Conservation (phyloP, 441 rosid genomes). For the Pelargonium fulgidum region DNA sequence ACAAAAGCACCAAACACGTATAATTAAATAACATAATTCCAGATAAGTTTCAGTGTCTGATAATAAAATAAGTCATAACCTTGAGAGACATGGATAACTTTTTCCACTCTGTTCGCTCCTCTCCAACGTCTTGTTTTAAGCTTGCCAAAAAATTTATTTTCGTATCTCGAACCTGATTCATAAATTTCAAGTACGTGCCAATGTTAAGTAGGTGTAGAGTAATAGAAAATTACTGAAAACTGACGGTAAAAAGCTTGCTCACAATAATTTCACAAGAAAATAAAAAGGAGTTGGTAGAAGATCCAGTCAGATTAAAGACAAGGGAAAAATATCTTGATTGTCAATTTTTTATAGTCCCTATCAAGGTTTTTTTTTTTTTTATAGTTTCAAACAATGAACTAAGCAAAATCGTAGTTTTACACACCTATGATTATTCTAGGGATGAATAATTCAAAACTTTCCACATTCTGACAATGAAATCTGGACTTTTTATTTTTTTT, state of each 20-base stretch:
- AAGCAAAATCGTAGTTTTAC: too few species aligned
- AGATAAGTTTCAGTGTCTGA: not conserved
- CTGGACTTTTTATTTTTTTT: too few species aligned
- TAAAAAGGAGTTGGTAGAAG: not conserved
- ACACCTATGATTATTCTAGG: too few species aligned
- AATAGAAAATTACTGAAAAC: slow-evolving; percentile 20
- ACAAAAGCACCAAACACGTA: not conserved
- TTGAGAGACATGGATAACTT: slow-evolving; percentile 57
- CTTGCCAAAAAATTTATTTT: slow-evolving; percentile 71
- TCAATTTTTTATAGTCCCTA: too few species aligned
- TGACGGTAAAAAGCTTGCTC: not conserved
- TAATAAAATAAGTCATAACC: slow-evolving; percentile 32
- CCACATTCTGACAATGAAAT: too few species aligned
- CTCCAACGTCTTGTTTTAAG: slow-evolving; percentile 67
- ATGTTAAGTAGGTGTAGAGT: slow-evolving; percentile 14
- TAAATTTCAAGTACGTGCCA: slow-evolving; percentile 17
- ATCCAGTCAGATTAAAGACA: too few species aligned
- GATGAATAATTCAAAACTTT: too few species aligned
- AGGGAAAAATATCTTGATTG: too few species aligned
- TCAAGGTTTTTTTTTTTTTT: too few species aligned
- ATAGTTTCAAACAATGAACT: too few species aligned
- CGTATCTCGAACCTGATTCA: slow-evolving; percentile 79
- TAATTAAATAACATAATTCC: not conserved
- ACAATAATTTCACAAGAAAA: not conserved
- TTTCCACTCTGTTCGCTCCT: slow-evolving; percentile 75